Evolutionary conservation across 768 basidiomycete genomes (phyloP).

Genomic region (Trametes sanguinea): DNA sequence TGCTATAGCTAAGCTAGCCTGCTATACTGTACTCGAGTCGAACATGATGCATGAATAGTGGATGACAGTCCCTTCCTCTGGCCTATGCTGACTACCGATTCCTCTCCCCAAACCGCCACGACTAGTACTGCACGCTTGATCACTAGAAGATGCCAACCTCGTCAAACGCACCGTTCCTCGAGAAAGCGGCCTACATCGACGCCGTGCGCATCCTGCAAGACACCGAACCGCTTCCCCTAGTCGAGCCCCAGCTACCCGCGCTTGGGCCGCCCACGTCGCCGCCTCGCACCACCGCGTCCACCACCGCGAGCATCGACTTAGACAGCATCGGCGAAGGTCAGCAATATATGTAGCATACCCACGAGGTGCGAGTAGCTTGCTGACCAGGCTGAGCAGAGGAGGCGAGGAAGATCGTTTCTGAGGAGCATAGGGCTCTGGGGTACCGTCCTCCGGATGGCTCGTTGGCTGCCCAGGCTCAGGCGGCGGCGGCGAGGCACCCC

Average conservation of each 20-base stretch:
- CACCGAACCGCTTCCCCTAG: neutral
- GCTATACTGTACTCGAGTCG: neutral
- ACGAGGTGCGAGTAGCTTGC: neutral
- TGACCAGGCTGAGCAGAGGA: conserved; percentile 23
- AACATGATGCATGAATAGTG: neutral
- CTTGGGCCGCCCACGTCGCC: neutral
- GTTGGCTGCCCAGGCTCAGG: conserved; percentile 39
- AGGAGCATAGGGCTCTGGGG: conserved; percentile 39
- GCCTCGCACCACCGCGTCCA: neutral
- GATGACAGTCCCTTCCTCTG: neutral
- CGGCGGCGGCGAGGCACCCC: conserved; percentile 37
- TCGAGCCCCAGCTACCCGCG: neutral
- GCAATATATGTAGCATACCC: neutral
- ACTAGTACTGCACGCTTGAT: no score
- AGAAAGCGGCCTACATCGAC: conserved; percentile 11
- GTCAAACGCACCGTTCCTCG: conserved; percentile 2
- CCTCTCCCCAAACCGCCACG: no score
- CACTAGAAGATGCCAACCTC: neutral
- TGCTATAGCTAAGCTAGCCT: neutral
- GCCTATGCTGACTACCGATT: neutral
- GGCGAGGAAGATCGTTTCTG: conserved; percentile 36
- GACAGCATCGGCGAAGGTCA: conserved; percentile 25
- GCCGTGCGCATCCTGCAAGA: conserved; percentile 5
- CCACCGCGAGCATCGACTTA: conserved; percentile 19
- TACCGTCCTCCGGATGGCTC: conserved; percentile 39